Conservation (phyloP, 2,329 filamentous ascomycete species). For the Monosporascus sp. region DNA sequence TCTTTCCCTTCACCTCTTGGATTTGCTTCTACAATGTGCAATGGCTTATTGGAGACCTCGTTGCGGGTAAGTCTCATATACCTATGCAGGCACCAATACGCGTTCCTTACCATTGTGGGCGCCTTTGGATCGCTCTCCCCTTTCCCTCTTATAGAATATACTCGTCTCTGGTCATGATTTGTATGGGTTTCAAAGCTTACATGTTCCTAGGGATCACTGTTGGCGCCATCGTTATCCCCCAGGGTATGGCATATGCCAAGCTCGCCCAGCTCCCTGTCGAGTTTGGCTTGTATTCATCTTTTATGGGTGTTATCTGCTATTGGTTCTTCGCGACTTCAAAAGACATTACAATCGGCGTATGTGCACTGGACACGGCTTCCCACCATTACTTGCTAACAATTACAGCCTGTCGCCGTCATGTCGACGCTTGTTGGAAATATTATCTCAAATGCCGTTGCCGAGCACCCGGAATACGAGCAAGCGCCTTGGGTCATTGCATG, state of each 20-base stretch:
- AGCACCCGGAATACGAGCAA: conserved; percentile 45
- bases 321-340: conserved; percentile 99
- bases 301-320: conserved; percentile 91
- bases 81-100: neutral
- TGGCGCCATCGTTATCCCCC: conserved; percentile 76
- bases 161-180: too few relatives aligned
- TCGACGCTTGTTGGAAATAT: conserved; percentile 85
- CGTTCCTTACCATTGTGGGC: neutral
- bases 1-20: conserved; percentile 92
- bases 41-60: conserved; percentile 84
- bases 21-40: conserved; percentile 81
- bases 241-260: conserved; percentile 91
- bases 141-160: neutral
- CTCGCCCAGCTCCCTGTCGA: conserved; percentile 75
- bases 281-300: conserved; percentile 89
- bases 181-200: conserved; percentile 12
- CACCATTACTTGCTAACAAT: conserved; percentile 7
- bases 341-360: conserved; percentile 91
- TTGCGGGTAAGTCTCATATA: conserved; percentile 60
- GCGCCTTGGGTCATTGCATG: conserved; percentile 67
- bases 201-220: conserved; percentile 43
- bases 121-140: neutral
- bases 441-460: conserved; percentile 55
- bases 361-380: conserved; percentile 27
- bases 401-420: conserved; percentile 85